Conservation (phyloP, 257 asterid species). For the Przewalskia tangutica region DNA sequence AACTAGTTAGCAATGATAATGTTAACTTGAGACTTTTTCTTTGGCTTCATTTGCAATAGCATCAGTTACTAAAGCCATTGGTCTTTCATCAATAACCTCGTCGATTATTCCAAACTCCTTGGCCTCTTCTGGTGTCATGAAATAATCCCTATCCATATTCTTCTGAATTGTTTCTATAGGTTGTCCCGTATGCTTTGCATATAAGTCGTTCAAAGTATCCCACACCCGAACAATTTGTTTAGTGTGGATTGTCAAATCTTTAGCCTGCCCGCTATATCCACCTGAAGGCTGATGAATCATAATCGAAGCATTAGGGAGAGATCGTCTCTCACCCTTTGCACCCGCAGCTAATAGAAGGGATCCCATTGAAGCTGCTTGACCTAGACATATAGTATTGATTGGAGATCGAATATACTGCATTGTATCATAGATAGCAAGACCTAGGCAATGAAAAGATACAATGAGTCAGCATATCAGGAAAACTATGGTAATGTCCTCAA, state of each 20-base stretch:
- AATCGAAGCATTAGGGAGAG: slow-evolving; percentile 84
- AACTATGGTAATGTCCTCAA: too few relatives aligned
- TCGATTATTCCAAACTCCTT: slow-evolving; percentile 91
- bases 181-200: slow-evolving; percentile 77
- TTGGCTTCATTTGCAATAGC: slow-evolving; percentile 47
- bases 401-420: slow-evolving; percentile 96
- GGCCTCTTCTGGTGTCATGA: slow-evolving; percentile 90
- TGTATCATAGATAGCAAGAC: slow-evolving; percentile 94
- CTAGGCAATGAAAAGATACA: slow-evolving; percentile 12
- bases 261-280: slow-evolving; percentile 89
- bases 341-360: slow-evolving; percentile 97
- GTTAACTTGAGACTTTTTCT: not conserved
- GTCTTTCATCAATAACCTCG: slow-evolving; percentile 79
- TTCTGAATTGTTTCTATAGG: slow-evolving; percentile 47
- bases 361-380: slow-evolving; percentile 98
- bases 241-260: slow-evolving; percentile 80
- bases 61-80: slow-evolving; percentile 62
- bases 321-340: slow-evolving; percentile 77
- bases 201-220: slow-evolving; percentile 47
- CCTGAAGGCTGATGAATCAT: slow-evolving; percentile 98
- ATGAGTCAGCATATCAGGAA: not conserved
- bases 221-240: slow-evolving; percentile 75
- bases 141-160: slow-evolving; percentile 85
- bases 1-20: not conserved
- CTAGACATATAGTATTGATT: slow-evolving; percentile 74